Conservation (phyloP, 177 flowering plant genomes). For the Vitis hybrid region DNA sequence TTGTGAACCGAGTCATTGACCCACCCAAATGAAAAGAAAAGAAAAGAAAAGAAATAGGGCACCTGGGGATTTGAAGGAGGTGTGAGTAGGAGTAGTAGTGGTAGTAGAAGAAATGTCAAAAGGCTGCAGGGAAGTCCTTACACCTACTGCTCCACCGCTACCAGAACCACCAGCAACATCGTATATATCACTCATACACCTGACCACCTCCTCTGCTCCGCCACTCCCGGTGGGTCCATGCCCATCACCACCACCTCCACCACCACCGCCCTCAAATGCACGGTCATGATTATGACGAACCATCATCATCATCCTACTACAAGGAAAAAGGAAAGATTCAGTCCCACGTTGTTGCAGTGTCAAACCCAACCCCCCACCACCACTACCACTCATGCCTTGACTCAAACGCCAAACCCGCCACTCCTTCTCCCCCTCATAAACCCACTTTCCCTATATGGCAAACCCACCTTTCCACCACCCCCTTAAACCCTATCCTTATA, state of each 20-base stretch:
- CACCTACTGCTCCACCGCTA: constrained; percentile 4
- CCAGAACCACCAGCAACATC: constrained; percentile 5
- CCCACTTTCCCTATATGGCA: constrained; percentile 13
- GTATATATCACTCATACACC: constrained; percentile 12
- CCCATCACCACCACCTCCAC: constrained; percentile 15
- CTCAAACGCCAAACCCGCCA: constrained; percentile 8
- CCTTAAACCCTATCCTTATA: background rate
- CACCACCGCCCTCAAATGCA: background rate
- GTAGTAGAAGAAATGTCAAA: constrained; percentile 21
- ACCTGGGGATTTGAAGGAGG: constrained; percentile 39
- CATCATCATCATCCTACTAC: too few species aligned
- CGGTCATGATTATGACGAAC: too few species aligned
- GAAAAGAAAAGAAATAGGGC: constrained; percentile 3
- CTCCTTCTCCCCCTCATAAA: background rate
- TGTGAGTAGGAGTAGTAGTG: background rate
- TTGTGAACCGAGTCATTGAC: constrained; percentile 1
- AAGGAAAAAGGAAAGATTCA: too few species aligned
- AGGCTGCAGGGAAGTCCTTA: constrained; percentile 27
- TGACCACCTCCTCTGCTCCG: constrained; percentile 12
- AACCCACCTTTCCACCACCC: background rate
- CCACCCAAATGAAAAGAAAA: background rate
- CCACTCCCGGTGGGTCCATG: background rate
- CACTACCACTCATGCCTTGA: constrained; percentile 20
- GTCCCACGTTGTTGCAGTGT: too few species aligned
- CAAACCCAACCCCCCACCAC: too few species aligned